Evolutionary conservation across 2,329 filamentous ascomycete genomes (phyloP).

Genomic region (Penicillium sp.): DNA sequence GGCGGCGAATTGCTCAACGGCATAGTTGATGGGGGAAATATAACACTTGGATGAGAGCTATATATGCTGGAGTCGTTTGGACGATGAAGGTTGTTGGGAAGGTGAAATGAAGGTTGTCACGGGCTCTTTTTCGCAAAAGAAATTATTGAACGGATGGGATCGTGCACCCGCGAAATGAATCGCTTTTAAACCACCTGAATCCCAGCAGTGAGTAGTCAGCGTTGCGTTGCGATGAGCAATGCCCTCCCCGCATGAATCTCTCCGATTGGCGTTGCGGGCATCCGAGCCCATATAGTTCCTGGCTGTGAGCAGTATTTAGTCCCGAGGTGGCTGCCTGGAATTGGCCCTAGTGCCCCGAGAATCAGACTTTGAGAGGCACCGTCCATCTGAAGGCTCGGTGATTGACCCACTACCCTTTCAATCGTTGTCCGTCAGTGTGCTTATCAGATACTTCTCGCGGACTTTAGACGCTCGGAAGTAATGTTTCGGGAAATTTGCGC

Average conservation of each 20-base stretch:
- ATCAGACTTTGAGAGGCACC: constrained; percentile 6
- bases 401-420: not conserved
- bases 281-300: not conserved
- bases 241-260: not conserved
- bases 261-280: constrained; percentile 1
- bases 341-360: constrained; percentile 6
- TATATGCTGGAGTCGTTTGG: not conserved
- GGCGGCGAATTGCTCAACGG: constrained; percentile 9
- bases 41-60: not conserved
- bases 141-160: not conserved
- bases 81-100: not conserved
- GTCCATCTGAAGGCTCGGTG: not conserved
- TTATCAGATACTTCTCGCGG: not conserved
- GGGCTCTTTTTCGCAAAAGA: not conserved
- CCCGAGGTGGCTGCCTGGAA: not conserved
- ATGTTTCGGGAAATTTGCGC: constrained; percentile 14
- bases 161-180: not conserved
- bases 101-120: not conserved
- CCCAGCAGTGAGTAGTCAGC: not conserved
- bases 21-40: constrained; percentile 11
- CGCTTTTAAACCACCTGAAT: not conserved
- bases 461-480: constrained; percentile 9
- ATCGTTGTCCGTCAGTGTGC: not conserved
- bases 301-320: not conserved
- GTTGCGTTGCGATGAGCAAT: not conserved